Conservation (phyloP, 768 basidiomycete species). For the Collybia nuda region DNA sequence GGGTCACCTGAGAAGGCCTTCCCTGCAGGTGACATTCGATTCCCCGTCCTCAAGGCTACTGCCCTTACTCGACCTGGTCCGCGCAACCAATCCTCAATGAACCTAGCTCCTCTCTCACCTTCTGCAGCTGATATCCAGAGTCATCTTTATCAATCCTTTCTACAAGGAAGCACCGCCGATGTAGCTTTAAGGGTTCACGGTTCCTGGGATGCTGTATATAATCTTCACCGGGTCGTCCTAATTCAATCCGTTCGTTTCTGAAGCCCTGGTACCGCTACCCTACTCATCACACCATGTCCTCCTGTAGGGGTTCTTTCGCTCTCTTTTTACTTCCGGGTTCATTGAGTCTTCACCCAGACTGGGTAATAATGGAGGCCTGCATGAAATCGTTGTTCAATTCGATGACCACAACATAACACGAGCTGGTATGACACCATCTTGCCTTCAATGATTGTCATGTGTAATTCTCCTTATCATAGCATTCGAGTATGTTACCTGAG, state of each 20-base stretch:
- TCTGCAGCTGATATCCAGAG: slow-evolving; percentile 62
- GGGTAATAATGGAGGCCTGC: slow-evolving; percentile 28
- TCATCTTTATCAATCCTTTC: slow-evolving; percentile 76
- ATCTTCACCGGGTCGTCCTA: slow-evolving; percentile 80
- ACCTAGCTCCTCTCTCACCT: slow-evolving; percentile 24
- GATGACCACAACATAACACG: slow-evolving; percentile 89
- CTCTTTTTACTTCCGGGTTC: slow-evolving; percentile 83
- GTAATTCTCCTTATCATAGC: slow-evolving; percentile 40
- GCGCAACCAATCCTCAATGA: slow-evolving; percentile 10
- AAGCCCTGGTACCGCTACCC: not conserved
- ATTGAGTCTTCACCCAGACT: slow-evolving; percentile 50
- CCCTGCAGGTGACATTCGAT: not conserved
- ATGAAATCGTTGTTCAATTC: slow-evolving; percentile 69
- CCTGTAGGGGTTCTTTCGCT: slow-evolving; percentile 79
- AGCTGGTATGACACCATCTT: slow-evolving; percentile 53
- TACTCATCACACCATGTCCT: not conserved
- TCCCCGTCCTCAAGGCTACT: not conserved
- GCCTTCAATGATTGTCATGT: not conserved
- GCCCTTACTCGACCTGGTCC: not conserved
- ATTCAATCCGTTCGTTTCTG: slow-evolving; percentile 67
- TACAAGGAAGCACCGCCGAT: slow-evolving; percentile 74
- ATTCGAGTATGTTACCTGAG: slow-evolving; percentile 71
- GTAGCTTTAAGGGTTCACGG: slow-evolving; percentile 69
- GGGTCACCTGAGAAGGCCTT: not conserved
- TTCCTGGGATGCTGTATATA: slow-evolving; percentile 71